phyloP scores from a whole-genome alignment of 1,139 yeast species.

The Meyerozyma smithsonii region DNA sequence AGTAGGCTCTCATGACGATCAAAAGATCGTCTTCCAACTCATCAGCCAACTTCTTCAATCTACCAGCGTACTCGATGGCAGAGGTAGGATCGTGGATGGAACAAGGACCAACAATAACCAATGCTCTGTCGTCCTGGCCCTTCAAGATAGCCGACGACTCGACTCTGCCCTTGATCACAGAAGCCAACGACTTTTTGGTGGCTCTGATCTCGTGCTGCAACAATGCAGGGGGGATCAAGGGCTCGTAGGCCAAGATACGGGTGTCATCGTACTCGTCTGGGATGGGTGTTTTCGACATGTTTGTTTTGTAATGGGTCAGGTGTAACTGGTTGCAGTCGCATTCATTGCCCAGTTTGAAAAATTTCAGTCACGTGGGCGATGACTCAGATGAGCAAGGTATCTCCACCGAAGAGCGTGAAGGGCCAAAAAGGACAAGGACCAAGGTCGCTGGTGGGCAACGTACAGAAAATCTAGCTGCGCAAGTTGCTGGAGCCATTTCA shows the following conservation, averaged over 20 bases:
- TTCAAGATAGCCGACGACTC: conserved; percentile 69
- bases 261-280: conserved; percentile 83
- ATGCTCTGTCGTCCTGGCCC: conserved; percentile 73
- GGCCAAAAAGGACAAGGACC: too few species aligned
- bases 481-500: not conserved
- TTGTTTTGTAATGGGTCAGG: not conserved
- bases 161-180: conserved; percentile 73
- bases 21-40: conserved; percentile 73
- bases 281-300: conserved; percentile 46
- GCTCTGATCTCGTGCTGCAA: conserved; percentile 77
- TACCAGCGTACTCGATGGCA: conserved; percentile 81
- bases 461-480: not conserved
- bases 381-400: not conserved
- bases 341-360: not conserved
- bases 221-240: conserved; percentile 83
- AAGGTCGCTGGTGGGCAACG: too few species aligned
- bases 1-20: conserved; percentile 92
- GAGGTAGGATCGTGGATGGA: conserved; percentile 90
- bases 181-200: conserved; percentile 51
- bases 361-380: conserved; percentile 3
- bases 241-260: conserved; percentile 86
- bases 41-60: conserved; percentile 61
- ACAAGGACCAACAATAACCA: conserved; percentile 92
- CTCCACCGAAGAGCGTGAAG: not conserved
- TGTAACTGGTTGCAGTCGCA: not conserved